A percentile compares a stretch with the other conserved stretches of the same genome.
These are phyloP conservation scores for Skeletonema potamos DNA, from an alignment of 108 stramenopile species.

Conservation along the genomic window DNA sequence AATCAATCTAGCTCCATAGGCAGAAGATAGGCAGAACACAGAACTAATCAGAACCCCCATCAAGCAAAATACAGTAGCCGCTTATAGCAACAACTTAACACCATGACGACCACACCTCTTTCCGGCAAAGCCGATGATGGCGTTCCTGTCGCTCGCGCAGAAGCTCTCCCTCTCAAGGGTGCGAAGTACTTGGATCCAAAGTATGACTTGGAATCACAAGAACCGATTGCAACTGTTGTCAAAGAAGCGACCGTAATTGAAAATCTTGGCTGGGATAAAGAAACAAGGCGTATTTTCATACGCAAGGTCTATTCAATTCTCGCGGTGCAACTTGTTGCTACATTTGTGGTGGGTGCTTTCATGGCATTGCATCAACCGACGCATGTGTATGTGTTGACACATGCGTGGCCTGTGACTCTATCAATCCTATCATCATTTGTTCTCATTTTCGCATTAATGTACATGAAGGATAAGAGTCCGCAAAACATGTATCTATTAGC, in stretches of 20 bases:
- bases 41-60: too few relatives aligned
- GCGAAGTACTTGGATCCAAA: neutral
- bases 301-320: constrained; percentile 50
- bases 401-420: constrained; percentile 32
- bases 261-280: constrained; percentile 48
- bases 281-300: constrained; percentile 44
- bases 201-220: neutral
- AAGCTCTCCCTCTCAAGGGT: neutral
- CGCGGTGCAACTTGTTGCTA: constrained; percentile 27
- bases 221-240: neutral
- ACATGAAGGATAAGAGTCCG: constrained; percentile 44
- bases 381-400: constrained; percentile 39
- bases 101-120: neutral
- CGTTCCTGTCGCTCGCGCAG: neutral
- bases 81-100: neutral
- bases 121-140: neutral
- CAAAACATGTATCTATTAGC: constrained; percentile 36
- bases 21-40: too few relatives aligned
- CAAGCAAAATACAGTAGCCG: too few relatives aligned
- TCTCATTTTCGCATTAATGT: constrained; percentile 35
- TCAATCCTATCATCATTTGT: constrained; percentile 22
- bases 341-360: constrained; percentile 23
- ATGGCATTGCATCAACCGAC: constrained; percentile 42
- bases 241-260: constrained; percentile 35
- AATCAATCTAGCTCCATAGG: too few relatives aligned